These are phyloP conservation scores for Amyloporia xantha DNA, from an alignment of 768 basidiomycete genomes.

Conservation along the genomic window DNA sequence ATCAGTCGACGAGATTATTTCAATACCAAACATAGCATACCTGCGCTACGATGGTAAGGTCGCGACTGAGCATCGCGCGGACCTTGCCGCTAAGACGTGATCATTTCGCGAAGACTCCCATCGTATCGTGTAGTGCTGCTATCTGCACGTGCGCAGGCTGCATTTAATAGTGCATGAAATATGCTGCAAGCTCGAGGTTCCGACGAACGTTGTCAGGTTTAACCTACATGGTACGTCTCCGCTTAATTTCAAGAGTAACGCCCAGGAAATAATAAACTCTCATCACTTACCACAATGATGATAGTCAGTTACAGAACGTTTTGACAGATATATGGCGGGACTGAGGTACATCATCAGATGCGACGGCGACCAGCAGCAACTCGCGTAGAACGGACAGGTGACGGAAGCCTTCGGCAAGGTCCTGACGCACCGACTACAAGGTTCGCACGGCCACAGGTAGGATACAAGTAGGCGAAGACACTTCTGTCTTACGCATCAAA, in stretches of 20 bases:
- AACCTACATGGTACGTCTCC: slow-evolving; percentile 70
- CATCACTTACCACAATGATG: slow-evolving; percentile 59
- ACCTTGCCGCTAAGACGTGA: slow-evolving; percentile 86
- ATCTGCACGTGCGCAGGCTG: slow-evolving; percentile 87
- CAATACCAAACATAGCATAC: slow-evolving; percentile 33
- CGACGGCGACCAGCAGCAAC: slow-evolving; percentile 75
- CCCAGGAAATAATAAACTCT: slow-evolving; percentile 91
- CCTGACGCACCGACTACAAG: slow-evolving; percentile 63
- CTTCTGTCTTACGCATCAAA: slow-evolving; percentile 76
- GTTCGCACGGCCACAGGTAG: slow-evolving; percentile 72
- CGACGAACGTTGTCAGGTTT: slow-evolving; percentile 81
- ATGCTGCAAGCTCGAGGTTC: slow-evolving; percentile 91
- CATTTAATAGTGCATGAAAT: slow-evolving; percentile 93
- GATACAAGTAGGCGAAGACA: slow-evolving; percentile 69
- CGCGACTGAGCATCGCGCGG: slow-evolving; percentile 86
- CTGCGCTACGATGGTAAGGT: slow-evolving; percentile 77
- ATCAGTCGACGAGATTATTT: neutral
- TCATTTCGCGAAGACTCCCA: slow-evolving; percentile 87
- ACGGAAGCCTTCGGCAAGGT: slow-evolving; percentile 85
- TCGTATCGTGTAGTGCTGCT: slow-evolving; percentile 85
- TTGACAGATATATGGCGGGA: slow-evolving; percentile 1
- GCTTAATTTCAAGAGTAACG: slow-evolving; percentile 87
- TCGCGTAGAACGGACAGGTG: slow-evolving; percentile 73
- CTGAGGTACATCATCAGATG: slow-evolving; percentile 75
- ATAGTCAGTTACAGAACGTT: neutral